Base-by-base conservation (phyloP, 2,329 filamentous ascomycete species). In the Fusarium globosum region DNA sequence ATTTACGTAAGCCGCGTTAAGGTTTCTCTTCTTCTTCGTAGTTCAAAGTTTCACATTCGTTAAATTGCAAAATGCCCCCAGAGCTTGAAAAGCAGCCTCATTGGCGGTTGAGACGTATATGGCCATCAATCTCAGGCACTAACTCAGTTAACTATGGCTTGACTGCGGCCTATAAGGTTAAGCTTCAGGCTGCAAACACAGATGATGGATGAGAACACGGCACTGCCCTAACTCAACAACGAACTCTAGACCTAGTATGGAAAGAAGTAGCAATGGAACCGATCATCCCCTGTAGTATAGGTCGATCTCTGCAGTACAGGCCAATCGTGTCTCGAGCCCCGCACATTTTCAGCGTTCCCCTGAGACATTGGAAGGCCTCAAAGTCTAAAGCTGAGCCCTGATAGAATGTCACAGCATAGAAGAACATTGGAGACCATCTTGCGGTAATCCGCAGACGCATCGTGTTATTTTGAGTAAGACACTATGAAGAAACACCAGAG, bases 361-460 rank as follows among this genome's bases (percentile, higher is more conserved):
- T n/a, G 11, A 49, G 28, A 18, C 21, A 49, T 23, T 33, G 3
- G 28, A 23, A 49, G 46, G 46, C 46, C 46, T 23, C 28, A 49
- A 33, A 49, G 21, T n/a, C 21, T 13, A 33, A 49, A 3, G 11
- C 46, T 30, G 21, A 13, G 11, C 46, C 10, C 45, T 11, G 18
- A 0, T 21, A 3, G 20, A 21, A 0, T 18, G 15, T 14, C 7
- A 6, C 21, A 33, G 11, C 6, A 33, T 6, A 33, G 28, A 14
- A 4, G 9, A 1, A 2, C 6, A 23, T 7, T 18, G 11, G 4
- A 13, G 18, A 33, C 11, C 2, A 18, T 18, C 4, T 14, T 13
- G 7, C 15, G 15, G 7, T 23, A 6, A 33, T 18, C 15, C 0
- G n/a, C 11, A 20, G 4, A 28, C 13, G 20, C 23, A 20, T 46